Conservation (phyloP, 2,329 filamentous ascomycete species). For the Botryotinia convoluta region DNA sequence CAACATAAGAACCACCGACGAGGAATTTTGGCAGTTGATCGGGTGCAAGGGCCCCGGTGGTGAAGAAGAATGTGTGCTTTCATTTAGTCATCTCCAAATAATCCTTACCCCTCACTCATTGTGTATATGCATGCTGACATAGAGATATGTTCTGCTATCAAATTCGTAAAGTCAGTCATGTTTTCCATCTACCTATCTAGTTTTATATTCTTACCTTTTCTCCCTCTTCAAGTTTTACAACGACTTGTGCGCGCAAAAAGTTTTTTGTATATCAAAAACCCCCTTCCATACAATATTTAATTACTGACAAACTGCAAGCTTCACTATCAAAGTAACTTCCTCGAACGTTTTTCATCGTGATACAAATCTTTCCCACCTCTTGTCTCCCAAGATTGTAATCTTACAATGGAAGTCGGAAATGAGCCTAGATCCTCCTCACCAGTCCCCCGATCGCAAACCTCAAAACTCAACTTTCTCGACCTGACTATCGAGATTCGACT, state of each 20-base stretch:
- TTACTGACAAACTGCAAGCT: neutral
- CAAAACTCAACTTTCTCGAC: neutral
- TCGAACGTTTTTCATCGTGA: too few relatives aligned
- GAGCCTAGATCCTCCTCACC: neutral
- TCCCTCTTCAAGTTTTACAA: neutral
- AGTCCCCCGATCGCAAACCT: neutral
- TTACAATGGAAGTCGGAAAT: neutral
- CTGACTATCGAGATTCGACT: neutral
- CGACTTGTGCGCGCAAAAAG: neutral
- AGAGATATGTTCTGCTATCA: too few relatives aligned
- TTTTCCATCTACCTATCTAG: neutral
- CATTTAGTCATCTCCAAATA: neutral
- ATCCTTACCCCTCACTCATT: too few relatives aligned
- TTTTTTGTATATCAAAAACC: neutral
- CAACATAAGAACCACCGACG: neutral
- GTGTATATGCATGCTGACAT: too few relatives aligned
- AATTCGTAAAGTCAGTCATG: neutral
- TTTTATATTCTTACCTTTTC: neutral
- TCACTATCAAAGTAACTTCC: neutral
- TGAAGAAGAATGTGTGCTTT: neutral
- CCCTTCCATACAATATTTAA: neutral
- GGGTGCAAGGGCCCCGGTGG: too few relatives aligned
- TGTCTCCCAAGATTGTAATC: too few relatives aligned
- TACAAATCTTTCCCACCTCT: neutral
- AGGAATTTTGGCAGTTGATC: neutral